phyloP scores from a whole-genome alignment of 306 rosid species.

The Cucurbita pepo region DNA sequence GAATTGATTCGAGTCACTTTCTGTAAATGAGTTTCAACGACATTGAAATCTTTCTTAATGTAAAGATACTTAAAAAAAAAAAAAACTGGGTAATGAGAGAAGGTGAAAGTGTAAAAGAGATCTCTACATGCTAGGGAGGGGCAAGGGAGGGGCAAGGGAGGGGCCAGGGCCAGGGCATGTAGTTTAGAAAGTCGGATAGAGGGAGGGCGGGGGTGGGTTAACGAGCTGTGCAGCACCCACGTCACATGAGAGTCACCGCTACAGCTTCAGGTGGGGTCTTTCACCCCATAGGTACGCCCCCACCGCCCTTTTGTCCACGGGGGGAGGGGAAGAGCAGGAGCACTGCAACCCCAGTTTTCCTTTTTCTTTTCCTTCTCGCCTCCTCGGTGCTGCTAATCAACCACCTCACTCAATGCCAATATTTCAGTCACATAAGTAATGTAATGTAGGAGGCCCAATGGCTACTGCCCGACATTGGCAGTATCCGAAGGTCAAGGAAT shows the following conservation, averaged over 20 bases:
- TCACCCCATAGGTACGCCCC: background rate
- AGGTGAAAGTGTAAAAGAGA: background rate
- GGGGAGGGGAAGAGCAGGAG: background rate
- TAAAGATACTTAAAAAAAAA: too few relatives aligned
- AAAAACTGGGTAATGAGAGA: too few relatives aligned
- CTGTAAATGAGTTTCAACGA: background rate
- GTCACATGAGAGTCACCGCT: background rate
- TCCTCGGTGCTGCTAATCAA: too few relatives aligned
- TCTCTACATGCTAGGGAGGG: background rate
- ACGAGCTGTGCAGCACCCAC: background rate
- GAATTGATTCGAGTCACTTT: background rate
- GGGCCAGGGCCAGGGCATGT: background rate
- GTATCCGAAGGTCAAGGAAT: background rate
- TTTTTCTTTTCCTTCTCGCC: background rate
- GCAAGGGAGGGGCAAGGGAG: background rate
- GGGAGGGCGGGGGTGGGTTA: background rate
- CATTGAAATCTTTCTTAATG: background rate
- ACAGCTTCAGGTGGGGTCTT: background rate
- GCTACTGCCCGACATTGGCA: too few relatives aligned
- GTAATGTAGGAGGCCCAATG: too few relatives aligned
- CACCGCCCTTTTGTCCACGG: background rate
- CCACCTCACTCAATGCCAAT: too few relatives aligned
- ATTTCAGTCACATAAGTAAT: too few relatives aligned
- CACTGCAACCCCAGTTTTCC: background rate
- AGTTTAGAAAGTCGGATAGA: background rate